Conservation (phyloP, 2,329 filamentous ascomycete genomes). For the Claviceps pazoutovae region DNA sequence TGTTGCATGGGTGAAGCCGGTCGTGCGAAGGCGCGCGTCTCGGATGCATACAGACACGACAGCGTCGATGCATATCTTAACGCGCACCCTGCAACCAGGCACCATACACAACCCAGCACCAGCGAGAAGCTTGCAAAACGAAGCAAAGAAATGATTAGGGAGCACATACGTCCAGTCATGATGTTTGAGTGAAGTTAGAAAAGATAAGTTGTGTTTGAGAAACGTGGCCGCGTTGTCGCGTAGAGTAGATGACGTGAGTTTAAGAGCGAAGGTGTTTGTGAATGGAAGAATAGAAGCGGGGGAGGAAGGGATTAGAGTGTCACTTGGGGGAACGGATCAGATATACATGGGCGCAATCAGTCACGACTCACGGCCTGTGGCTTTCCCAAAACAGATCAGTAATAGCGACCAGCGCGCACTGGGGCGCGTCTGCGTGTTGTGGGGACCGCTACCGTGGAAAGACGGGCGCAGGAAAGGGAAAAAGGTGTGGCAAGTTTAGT, state of each 20-base stretch:
- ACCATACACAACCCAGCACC: background rate
- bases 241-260: background rate
- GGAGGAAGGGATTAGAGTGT: no score
- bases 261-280: no score
- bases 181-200: constrained; percentile 26
- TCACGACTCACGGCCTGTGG: no score
- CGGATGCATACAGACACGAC: background rate
- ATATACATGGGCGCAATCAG: no score
- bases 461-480: no score
- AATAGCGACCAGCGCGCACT: no score
- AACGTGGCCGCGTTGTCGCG: background rate
- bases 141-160: constrained; percentile 6
- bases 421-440: no score
- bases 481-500: no score
- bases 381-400: no score
- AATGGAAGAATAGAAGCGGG: no score
- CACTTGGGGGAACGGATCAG: no score
- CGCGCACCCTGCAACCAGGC: background rate
- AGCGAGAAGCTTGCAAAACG: background rate
- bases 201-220: constrained; percentile 2
- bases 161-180: constrained; percentile 60
- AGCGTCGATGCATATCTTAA: background rate
- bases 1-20: background rate
- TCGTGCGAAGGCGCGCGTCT: background rate
- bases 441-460: no score